Evolutionary conservation across 768 basidiomycete species (phyloP), one percentile per base, ranked within the genome.

Genomic region (Kwoniella mangroviensis): DNA sequence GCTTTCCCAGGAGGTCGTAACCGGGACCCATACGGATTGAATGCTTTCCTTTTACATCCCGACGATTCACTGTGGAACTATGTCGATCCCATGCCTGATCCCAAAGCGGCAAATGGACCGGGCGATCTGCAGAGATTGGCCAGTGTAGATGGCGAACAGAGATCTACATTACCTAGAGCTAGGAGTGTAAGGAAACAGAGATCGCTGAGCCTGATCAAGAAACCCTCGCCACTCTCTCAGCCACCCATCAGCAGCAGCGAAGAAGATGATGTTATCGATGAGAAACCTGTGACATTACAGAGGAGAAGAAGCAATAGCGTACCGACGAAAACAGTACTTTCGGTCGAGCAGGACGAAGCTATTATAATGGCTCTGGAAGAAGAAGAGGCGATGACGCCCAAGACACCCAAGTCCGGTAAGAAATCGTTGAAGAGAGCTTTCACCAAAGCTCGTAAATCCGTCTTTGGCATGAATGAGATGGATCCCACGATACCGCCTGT

Each of bases 41-140:
- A 81, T 56, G 73, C 74, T 4, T 81, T 61, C 68, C 74, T 81
- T 13, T 65, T 81, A 6, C 80, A 76, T 66, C 78, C 80, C n/a
- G 75, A 71, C 21, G 76, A 78, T 42, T 54, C 63, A 28, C 24
- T 74, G 9, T 80, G 76, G 76, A 34, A 64, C 21, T 74, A 76
- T 56, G 58, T 76, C 62, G 70, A 71, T 52, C 71, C 75, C 7
- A 53, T 63, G 28, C 70, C 70, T 2, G 63, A 66, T 55, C 43
- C 67, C n/a, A 42, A 54, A 22, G 24, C 45, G 17, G 28, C 65
- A 3, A 59, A 21, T 28, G 55, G 55, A 12, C 13, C 56, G 28
- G 43, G 21, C 21, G 42, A 34, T 22, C 45, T 22, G 2, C 63
- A 52, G 26, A 22, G 52, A 42, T 61, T 49, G n/a, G 15, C 60